phyloP scores from a whole-genome alignment of 2,329 filamentous ascomycete species.

The Penicillium corylophilum region DNA sequence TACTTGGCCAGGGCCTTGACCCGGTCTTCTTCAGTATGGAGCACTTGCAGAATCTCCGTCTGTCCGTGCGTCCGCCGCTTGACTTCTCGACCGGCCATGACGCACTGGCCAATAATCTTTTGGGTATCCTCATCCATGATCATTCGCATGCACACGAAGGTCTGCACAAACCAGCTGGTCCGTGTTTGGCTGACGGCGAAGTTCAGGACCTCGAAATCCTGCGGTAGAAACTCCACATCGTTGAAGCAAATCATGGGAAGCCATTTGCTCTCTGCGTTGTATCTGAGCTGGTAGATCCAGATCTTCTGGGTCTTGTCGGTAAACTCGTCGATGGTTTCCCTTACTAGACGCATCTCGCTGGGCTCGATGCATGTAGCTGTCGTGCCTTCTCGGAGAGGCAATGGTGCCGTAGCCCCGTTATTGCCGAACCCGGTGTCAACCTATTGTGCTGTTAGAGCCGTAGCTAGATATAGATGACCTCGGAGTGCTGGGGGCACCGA shows the following conservation, averaged over 20 bases:
- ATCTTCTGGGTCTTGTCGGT: slow-evolving; percentile 47
- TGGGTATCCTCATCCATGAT: slow-evolving; percentile 50
- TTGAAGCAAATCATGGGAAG: slow-evolving; percentile 64
- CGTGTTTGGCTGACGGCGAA: slow-evolving; percentile 53
- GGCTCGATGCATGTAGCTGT: slow-evolving; percentile 50
- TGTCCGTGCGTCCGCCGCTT: slow-evolving; percentile 56
- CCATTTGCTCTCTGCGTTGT: slow-evolving; percentile 53
- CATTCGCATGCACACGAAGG: slow-evolving; percentile 56
- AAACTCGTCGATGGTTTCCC: slow-evolving; percentile 48
- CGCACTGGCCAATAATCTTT: slow-evolving; percentile 53
- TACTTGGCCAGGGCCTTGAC: slow-evolving; percentile 51
- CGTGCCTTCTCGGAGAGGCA: slow-evolving; percentile 51
- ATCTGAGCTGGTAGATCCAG: slow-evolving; percentile 65
- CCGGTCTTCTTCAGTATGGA: slow-evolving; percentile 55
- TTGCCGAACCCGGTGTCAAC: slow-evolving; percentile 66
- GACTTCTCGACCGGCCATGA: slow-evolving; percentile 52
- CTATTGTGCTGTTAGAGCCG: slow-evolving; percentile 20
- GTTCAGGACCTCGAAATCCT: slow-evolving; percentile 63
- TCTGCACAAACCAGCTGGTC: slow-evolving; percentile 55
- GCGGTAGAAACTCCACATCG: slow-evolving; percentile 61
- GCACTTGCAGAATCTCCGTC: slow-evolving; percentile 49
- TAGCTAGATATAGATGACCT: neutral
- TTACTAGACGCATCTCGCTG: slow-evolving; percentile 56
- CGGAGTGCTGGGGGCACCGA: slow-evolving; percentile 21
- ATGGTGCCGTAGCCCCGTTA: slow-evolving; percentile 58